Evolutionary conservation across 805 yeast genomes (phyloP), one percentile per base, ranked within the genome.

Genomic region (Komagataella pastoris): DNA sequence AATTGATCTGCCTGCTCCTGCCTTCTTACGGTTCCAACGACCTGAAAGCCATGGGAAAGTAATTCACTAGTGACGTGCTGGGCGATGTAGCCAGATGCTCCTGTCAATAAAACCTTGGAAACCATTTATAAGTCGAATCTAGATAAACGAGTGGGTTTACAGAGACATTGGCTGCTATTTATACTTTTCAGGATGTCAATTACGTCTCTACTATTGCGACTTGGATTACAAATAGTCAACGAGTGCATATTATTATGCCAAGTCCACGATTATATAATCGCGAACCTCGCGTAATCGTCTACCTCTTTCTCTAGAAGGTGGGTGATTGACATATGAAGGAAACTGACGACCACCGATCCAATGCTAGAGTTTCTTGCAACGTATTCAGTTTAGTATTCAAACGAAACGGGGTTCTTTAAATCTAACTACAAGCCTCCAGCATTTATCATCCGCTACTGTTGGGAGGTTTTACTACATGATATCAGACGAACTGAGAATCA

Each of bases 71-170:
- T 65, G 17, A 75, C 64, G 56, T 76, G 78, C 57, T 68, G 72
- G 44, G 82, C 81, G 54, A 78, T 70, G 57, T 67, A 77, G 7
- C 83, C 83, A 3, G 75, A 65, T 8, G 79, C 79, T 36, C 83
- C 82, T 2, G 81, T 66, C 44, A 77, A 75, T 54, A 71, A 74
- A 6, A 75, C 71, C n/a, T 75, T 76, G 1, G 83, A 78, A 19
- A 74, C 55, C 17, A 77, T 78, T n/a, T n/a, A n/a, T n/a, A n/a
- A 67, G 65, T 40, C 3, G 14, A 14, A 73, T 21, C 23, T 68
- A 68, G 60, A 6, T 71, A 2, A 18, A 18, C 18, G 71, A 24
- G 68, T 61, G 7, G 72, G 72, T 12, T 68, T 18, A 18, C 18
- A 21, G 66, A 46, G 49, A 69, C 65, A 49, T 57, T 17, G 59